Percentiles rank a stretch among this genome's conserved stretches.
Conservation (phyloP, 805 yeast genomes). For the Starmera dryadoides region DNA sequence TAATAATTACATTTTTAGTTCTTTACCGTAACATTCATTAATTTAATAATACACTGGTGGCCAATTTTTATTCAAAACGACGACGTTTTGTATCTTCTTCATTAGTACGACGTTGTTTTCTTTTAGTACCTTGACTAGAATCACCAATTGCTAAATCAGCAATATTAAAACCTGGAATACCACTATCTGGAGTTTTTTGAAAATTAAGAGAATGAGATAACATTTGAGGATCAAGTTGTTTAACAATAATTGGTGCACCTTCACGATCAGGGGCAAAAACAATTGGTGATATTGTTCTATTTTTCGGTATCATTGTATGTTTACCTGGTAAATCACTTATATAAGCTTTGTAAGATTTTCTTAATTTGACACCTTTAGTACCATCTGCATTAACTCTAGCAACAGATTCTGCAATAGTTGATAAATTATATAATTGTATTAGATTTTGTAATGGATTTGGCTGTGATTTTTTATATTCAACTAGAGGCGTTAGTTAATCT, state of each 20-base stretch:
- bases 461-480: constrained; percentile 28
- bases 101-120: constrained; percentile 27
- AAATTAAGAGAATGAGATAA: constrained; percentile 46
- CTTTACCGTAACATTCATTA: neutral
- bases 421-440: constrained; percentile 59
- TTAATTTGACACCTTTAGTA: constrained; percentile 81
- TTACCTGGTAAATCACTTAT: constrained; percentile 81
- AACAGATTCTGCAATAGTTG: constrained; percentile 64
- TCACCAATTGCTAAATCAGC: constrained; percentile 58
- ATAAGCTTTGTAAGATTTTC: constrained; percentile 94
- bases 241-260: constrained; percentile 36
- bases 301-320: constrained; percentile 51
- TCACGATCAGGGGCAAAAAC: constrained; percentile 24
- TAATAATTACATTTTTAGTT: too few relatives aligned
- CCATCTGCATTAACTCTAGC: constrained; percentile 87
- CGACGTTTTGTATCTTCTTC: constrained; percentile 23
- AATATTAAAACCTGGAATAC: constrained; percentile 73
- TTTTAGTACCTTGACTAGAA: constrained; percentile 22
- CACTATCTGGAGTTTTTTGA: constrained; percentile 58
- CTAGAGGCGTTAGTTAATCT: constrained; percentile 1
- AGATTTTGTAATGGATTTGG: constrained; percentile 76
- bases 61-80: constrained; percentile 3
- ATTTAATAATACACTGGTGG: neutral
- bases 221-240: constrained; percentile 41
- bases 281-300: constrained; percentile 29